These are phyloP conservation scores for Mixia osmundae DNA, from an alignment of 1,284 basidiomycete genomes.

Conservation along the genomic window DNA sequence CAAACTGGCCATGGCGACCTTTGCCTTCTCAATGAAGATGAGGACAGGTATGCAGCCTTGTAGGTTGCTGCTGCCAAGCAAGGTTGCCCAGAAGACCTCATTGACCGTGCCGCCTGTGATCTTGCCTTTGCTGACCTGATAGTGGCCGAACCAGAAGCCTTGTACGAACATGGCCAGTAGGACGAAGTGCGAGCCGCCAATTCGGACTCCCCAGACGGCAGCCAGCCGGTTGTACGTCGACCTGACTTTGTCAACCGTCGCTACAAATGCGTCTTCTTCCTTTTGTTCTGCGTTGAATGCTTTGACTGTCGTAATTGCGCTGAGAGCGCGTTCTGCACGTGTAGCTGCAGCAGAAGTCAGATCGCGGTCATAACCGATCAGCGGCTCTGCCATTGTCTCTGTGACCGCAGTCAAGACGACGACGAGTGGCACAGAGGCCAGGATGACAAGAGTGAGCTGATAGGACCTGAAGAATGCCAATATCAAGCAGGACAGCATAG, in stretches of 20 bases:
- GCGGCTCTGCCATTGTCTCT: constrained; percentile 38
- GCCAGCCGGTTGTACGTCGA: constrained; percentile 31
- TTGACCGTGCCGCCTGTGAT: constrained; percentile 54
- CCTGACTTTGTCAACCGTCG: constrained; percentile 30
- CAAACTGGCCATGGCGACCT: constrained; percentile 52
- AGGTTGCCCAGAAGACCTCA: constrained; percentile 88
- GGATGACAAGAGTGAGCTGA: constrained; percentile 67
- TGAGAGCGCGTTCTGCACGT: constrained; percentile 49
- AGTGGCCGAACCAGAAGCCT: constrained; percentile 86
- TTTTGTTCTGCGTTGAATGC: constrained; percentile 63
- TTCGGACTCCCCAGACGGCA: constrained; percentile 48
- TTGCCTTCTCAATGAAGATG: constrained; percentile 57
- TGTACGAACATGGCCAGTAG: constrained; percentile 84
- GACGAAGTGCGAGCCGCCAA: constrained; percentile 46
- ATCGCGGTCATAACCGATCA: constrained; percentile 41
- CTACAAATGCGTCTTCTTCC: constrained; percentile 33
- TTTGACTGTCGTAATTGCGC: constrained; percentile 75
- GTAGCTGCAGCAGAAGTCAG: constrained; percentile 48
- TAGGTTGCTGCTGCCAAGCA: constrained; percentile 64
- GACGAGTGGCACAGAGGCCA: constrained; percentile 67
- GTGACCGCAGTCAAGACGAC: constrained; percentile 49
- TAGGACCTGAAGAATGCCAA: constrained; percentile 64
- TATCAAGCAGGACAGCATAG: constrained; percentile 49
- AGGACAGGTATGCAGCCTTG: constrained; percentile 65
- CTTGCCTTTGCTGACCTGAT: constrained; percentile 50